These are phyloP conservation scores for Schrenkiella parvula DNA, from an alignment of 345 rosid species.

Conservation along the genomic window DNA sequence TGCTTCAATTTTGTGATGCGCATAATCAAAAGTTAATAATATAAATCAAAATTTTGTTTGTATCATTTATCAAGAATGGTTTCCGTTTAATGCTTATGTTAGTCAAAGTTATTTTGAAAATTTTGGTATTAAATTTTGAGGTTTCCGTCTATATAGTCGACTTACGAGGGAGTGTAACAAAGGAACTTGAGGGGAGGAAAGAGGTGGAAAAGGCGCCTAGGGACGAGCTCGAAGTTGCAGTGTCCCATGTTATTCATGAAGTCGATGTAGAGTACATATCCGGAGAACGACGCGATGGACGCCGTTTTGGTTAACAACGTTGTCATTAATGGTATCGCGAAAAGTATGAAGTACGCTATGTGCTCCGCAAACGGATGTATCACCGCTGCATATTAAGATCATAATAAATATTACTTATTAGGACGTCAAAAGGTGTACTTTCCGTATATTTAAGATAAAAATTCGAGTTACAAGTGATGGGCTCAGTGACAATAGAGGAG, in stretches of 20 bases:
- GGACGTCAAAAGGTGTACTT: neutral
- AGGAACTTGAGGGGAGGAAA: slow-evolving; percentile 35
- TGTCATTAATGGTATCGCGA: slow-evolving; percentile 42
- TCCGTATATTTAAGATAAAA: neutral
- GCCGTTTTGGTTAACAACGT: slow-evolving; percentile 28
- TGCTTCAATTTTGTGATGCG: neutral
- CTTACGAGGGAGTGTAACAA: slow-evolving; percentile 37
- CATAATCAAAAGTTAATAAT: neutral
- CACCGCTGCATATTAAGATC: slow-evolving; percentile 43
- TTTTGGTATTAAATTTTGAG: neutral
- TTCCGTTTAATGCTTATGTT: neutral
- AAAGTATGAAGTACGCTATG: slow-evolving; percentile 46
- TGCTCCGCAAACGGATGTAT: slow-evolving; percentile 64
- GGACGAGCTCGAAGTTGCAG: slow-evolving; percentile 37
- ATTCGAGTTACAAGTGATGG: slow-evolving; percentile 55
- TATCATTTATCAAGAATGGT: neutral
- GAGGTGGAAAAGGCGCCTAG: slow-evolving; percentile 30
- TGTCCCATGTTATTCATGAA: slow-evolving; percentile 41
- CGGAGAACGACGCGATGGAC: slow-evolving; percentile 24
- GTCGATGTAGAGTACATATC: slow-evolving; percentile 45
- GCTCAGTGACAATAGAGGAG: slow-evolving; percentile 79
- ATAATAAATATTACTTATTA: slow-evolving; percentile 3
- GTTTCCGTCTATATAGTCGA: neutral
- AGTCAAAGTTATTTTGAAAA: neutral
- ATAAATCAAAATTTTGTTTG: neutral